Conservation (phyloP, 1,139 yeast species). For the Candida buenavistaensis region DNA sequence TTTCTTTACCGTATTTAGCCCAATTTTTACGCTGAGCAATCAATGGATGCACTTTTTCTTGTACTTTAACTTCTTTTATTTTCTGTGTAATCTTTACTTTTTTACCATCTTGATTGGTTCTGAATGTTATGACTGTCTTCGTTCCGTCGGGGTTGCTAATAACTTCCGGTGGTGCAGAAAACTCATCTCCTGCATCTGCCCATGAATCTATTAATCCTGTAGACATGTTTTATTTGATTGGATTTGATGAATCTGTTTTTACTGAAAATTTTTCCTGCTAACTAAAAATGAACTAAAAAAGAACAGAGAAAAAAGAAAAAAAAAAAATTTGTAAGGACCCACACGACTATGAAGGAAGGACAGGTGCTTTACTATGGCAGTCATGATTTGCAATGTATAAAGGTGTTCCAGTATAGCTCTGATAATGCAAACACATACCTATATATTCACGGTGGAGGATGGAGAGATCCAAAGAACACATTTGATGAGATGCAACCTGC, state of each 20-base stretch:
- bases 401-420: constrained; percentile 19
- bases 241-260: constrained; percentile 1
- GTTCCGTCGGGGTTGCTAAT: constrained; percentile 85
- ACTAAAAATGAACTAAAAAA: constrained; percentile 2
- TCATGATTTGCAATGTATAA: constrained; percentile 24
- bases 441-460: constrained; percentile 86
- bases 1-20: constrained; percentile 83
- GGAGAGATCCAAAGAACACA: constrained; percentile 73
- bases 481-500: constrained; percentile 53
- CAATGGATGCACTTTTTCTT: constrained; percentile 77
- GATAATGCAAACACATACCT: constrained; percentile 29
- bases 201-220: constrained; percentile 49
- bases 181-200: constrained; percentile 71
- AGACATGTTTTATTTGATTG: constrained; percentile 28
- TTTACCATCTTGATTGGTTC: constrained; percentile 76
- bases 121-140: constrained; percentile 79
- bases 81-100: constrained; percentile 86
- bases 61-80: constrained; percentile 72
- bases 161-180: constrained; percentile 70
- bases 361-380: constrained; percentile 20
- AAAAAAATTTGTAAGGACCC: not conserved
- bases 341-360: not conserved
- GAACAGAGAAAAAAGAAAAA: constrained; percentile 1
- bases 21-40: constrained; percentile 74
- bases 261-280: constrained; percentile 6